Base-by-base conservation (phyloP, 371 early-diverging fungal genomes). In the Lichtheimia ornata region DNA sequence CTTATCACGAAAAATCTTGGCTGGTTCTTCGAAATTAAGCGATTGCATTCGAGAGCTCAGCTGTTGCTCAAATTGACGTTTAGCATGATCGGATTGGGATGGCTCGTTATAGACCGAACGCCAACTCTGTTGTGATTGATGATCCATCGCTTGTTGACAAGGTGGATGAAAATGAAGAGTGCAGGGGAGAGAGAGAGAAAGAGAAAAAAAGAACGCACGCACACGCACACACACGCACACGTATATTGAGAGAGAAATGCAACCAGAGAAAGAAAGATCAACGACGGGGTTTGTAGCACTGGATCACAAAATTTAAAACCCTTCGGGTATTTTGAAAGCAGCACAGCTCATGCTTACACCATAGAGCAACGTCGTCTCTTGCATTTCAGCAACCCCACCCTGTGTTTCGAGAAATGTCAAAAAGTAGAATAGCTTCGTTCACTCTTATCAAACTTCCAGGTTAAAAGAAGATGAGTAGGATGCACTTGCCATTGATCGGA, bases 1-100 rank as follows among this genome's bases (percentile, higher is more conserved):
- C 27, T 65, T 65, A 44, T 64, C 54, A 50, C 71, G 67, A 53
- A 74, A 64, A 2, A 74, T 65, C 18, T 74, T 74, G 17, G 79
- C 65, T n/a, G 75, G 73, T 20, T 66, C 64, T 20, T 71, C 50
- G 40, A 71, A 70, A 49, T 77, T 67, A 18, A 68, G 57, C 5
- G 65, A 43, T 20, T 62, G 42, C 25, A 77, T 43, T 45, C 57
- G 67, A n/a, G 71, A 67, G 18, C 64, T 63, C 40, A 62, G 44
- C 14, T 56, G 62, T 6, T 45, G 28, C 47, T 18, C 18, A n/a
- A 22, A 47, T 22, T 18, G 47, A 47, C n/a, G 47, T 47, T n/a
- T 47, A 7, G 47, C 18, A 47, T 47, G 47, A 47, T 47, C 18
- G 47, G 18, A 47, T 17, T 47, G 47, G 47, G 47, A 47, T 47